A percentile compares a stretch with the other conserved stretches of the same genome.
These are phyloP conservation scores for Rhododendron henanense DNA, from an alignment of 148 eudicot genomes.

Conservation along the genomic window DNA sequence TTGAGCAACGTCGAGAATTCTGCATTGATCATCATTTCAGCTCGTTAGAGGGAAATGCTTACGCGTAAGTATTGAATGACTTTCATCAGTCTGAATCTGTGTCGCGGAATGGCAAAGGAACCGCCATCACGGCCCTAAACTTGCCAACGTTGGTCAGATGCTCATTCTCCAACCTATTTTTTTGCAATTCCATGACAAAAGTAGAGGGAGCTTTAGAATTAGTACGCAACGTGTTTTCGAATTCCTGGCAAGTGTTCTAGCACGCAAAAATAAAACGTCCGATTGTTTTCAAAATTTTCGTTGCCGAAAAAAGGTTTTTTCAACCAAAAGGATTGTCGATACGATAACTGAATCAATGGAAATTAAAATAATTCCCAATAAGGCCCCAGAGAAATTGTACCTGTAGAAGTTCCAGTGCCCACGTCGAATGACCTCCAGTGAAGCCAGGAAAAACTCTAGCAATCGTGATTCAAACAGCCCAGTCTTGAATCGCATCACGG, in stretches of 20 bases:
- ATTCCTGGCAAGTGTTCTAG: too few relatives aligned
- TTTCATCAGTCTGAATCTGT: slow-evolving; percentile 61
- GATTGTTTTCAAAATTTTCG: too few relatives aligned
- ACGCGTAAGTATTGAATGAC: not conserved
- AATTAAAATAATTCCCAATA: not conserved
- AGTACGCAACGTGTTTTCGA: not conserved
- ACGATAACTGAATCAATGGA: not conserved
- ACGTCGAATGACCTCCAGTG: slow-evolving; percentile 89
- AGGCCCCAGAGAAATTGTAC: slow-evolving; percentile 24
- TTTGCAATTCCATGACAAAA: not conserved
- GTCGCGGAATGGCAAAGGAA: slow-evolving; percentile 86
- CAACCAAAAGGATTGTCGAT: too few relatives aligned
- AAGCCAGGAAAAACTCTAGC: slow-evolving; percentile 80
- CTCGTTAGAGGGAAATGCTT: not conserved
- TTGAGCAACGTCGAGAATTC: not conserved
- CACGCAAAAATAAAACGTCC: too few relatives aligned
- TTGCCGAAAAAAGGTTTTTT: not conserved
- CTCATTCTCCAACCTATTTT: slow-evolving; percentile 78
- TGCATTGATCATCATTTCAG: not conserved
- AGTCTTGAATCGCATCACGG: slow-evolving; percentile 50
- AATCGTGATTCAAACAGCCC: slow-evolving; percentile 54
- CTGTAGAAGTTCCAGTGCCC: slow-evolving; percentile 99
- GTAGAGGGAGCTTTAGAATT: not conserved
- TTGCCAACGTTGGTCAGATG: slow-evolving; percentile 87
- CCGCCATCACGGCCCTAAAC: slow-evolving; percentile 76